phyloP scores from a whole-genome alignment of 495 filamentous ascomycete genomes.

The Usnea hakonensis region DNA sequence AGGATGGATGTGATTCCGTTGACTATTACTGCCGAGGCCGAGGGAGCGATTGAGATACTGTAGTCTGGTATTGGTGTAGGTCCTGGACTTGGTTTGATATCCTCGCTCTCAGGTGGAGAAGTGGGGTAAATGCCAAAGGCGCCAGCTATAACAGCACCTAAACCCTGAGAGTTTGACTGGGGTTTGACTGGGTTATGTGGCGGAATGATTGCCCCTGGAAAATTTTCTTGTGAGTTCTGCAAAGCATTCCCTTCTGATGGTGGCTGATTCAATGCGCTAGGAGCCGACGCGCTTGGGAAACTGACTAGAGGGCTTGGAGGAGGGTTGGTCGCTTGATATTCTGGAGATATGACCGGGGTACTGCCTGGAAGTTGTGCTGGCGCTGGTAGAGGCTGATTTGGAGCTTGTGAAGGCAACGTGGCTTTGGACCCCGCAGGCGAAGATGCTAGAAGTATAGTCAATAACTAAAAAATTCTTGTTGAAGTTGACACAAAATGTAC shows the following conservation, averaged over 20 bases:
- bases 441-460: not conserved
- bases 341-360: not conserved
- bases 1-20: constrained; percentile 2
- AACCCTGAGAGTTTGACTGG: not conserved
- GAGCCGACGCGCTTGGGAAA: too few relatives aligned
- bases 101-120: not conserved
- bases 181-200: not conserved
- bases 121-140: not conserved
- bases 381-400: not conserved
- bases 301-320: not conserved
- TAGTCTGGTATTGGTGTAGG: not conserved
- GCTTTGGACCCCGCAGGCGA: not conserved
- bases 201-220: not conserved
- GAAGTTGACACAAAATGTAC: not conserved
- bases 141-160: not conserved
- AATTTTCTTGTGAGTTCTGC: not conserved
- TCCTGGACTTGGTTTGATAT: not conserved
- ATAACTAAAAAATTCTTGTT: not conserved
- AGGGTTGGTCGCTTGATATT: not conserved
- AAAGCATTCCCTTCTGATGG: too few relatives aligned
- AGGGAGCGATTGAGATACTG: constrained; percentile 8
- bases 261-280: too few relatives aligned
- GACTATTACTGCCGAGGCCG: constrained; percentile 10
- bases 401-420: not conserved
- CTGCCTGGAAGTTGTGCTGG: not conserved